Evolutionary conservation across 2,329 filamentous ascomycete species (phyloP).

Genomic region (Fusarium verrucosum): DNA sequence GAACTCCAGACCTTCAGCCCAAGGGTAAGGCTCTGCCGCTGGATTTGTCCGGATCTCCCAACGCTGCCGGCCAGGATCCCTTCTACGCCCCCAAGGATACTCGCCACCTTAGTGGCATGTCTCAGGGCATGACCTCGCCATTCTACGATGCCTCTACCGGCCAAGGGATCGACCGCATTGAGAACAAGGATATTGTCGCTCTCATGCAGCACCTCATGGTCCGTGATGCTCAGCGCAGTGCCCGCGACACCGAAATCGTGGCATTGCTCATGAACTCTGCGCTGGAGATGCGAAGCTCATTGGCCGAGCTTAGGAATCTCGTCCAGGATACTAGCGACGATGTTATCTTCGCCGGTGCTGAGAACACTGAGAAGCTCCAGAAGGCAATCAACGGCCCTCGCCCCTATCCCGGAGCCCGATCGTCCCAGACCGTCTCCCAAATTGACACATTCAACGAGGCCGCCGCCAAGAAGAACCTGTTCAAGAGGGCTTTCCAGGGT

Average conservation of each 20-base stretch:
- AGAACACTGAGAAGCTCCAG: constrained; percentile 86
- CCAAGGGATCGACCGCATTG: constrained; percentile 86
- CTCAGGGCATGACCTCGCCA: constrained; percentile 88
- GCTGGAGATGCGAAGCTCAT: constrained; percentile 95
- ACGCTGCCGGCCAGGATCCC: constrained; percentile 67
- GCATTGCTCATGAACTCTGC: constrained; percentile 93
- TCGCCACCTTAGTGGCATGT: constrained; percentile 85
- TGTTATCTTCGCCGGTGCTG: constrained; percentile 85
- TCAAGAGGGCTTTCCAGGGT: constrained; percentile 91
- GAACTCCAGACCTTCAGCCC: constrained; percentile 61
- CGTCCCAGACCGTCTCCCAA: constrained; percentile 65
- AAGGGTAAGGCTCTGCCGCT: constrained; percentile 63
- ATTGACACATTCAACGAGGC: constrained; percentile 64
- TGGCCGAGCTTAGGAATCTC: constrained; percentile 93
- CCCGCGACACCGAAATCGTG: constrained; percentile 94
- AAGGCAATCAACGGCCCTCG: constrained; percentile 86
- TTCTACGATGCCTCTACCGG: constrained; percentile 91
- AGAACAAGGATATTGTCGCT: constrained; percentile 95
- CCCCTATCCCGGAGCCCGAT: constrained; percentile 77
- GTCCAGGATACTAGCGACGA: constrained; percentile 86
- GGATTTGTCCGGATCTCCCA: constrained; percentile 61
- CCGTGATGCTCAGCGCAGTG: constrained; percentile 94
- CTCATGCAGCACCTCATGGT: constrained; percentile 99
- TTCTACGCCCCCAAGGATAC: constrained; percentile 67
- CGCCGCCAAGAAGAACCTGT: constrained; percentile 87